phyloP scores from a whole-genome alignment of 179 eudicot genomes.

The Spergularia azorica region DNA sequence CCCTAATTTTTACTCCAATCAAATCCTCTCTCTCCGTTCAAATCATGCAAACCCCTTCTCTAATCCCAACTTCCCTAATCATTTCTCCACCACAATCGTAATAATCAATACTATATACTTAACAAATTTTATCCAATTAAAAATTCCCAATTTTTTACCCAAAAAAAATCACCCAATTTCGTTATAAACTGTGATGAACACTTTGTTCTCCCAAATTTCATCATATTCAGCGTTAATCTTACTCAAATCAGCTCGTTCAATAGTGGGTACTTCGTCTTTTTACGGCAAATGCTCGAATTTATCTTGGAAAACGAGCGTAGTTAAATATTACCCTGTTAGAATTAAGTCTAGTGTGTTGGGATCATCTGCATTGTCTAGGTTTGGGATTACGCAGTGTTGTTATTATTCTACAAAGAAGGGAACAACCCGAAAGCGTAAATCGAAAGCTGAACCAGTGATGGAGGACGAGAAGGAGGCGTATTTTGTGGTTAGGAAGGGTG shows the following conservation, averaged over 20 bases:
- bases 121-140: neutral
- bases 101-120: too few species aligned
- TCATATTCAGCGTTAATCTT: slow-evolving; percentile 26
- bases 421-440: slow-evolving; percentile 34
- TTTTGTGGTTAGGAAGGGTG: slow-evolving; percentile 86
- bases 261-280: slow-evolving; percentile 23
- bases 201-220: slow-evolving; percentile 34
- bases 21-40: neutral
- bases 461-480: slow-evolving; percentile 57
- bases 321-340: slow-evolving; percentile 22
- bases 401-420: slow-evolving; percentile 44
- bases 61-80: too few species aligned
- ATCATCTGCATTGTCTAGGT: slow-evolving; percentile 34
- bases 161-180: neutral
- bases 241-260: slow-evolving; percentile 31
- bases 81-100: too few species aligned
- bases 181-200: slow-evolving; percentile 32
- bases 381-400: slow-evolving; percentile 43
- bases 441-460: slow-evolving; percentile 34
- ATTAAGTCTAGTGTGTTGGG: slow-evolving; percentile 30
- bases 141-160: neutral
- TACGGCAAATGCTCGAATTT: slow-evolving; percentile 24
- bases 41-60: slow-evolving; percentile 1
- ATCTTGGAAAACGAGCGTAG: slow-evolving; percentile 32
- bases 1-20: too few species aligned